Conservation (phyloP, 1,284 basidiomycete genomes). For the Marasmius sp. region DNA sequence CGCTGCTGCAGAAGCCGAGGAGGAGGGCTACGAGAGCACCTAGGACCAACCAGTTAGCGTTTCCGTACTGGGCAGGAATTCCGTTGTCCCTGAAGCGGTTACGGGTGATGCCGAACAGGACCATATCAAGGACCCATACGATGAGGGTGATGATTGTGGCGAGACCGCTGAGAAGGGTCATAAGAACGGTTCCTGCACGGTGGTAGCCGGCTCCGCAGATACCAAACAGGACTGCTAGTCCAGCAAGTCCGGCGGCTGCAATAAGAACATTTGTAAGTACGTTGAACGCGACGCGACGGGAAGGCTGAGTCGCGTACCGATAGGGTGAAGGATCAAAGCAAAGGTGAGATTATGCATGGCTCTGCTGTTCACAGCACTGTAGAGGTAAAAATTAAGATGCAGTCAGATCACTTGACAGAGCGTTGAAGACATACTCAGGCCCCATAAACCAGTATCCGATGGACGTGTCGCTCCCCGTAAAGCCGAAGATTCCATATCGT, state of each 20-base stretch:
- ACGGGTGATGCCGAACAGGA: slow-evolving; percentile 72
- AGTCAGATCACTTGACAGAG: not conserved
- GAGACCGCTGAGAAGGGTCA: slow-evolving; percentile 66
- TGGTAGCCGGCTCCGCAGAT: slow-evolving; percentile 63
- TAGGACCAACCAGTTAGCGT: slow-evolving; percentile 1
- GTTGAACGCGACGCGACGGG: not conserved
- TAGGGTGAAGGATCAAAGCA: slow-evolving; percentile 74
- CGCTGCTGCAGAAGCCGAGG: not conserved
- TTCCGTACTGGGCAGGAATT: slow-evolving; percentile 47
- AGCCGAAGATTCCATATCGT: slow-evolving; percentile 78
- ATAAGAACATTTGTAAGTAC: not conserved
- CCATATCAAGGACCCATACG: slow-evolving; percentile 77
- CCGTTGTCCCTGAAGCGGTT: slow-evolving; percentile 55
- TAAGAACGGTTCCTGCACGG: slow-evolving; percentile 71
- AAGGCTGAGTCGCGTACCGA: slow-evolving; percentile 43
- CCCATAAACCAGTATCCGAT: slow-evolving; percentile 58
- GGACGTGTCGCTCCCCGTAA: slow-evolving; percentile 52
- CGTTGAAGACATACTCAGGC: slow-evolving; percentile 1
- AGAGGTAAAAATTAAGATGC: slow-evolving; percentile 4
- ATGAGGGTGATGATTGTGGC: slow-evolving; percentile 65
- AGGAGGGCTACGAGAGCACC: slow-evolving; percentile 1
- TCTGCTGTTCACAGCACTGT: slow-evolving; percentile 45
- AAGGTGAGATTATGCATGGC: slow-evolving; percentile 70
- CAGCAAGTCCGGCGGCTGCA: slow-evolving; percentile 65
- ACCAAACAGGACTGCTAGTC: slow-evolving; percentile 73